These are phyloP conservation scores for Eimeria acervulina DNA, from an alignment of 169 alveolate species.

Conservation along the genomic window DNA sequence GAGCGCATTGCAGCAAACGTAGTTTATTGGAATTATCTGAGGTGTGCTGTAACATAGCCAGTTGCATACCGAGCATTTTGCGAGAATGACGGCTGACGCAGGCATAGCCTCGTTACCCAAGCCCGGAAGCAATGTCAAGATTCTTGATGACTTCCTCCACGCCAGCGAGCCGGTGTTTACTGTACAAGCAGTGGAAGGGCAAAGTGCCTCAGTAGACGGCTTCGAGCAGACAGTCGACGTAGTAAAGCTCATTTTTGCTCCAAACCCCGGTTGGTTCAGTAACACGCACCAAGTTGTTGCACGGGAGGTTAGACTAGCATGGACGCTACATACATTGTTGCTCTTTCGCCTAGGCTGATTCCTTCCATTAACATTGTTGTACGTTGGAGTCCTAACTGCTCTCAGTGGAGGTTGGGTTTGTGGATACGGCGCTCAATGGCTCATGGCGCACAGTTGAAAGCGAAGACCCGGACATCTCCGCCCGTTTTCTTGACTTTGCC, in stretches of 20 bases:
- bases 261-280: constrained; percentile 23
- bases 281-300: not conserved
- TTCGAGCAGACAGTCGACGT: constrained; percentile 13
- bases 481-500: constrained; percentile 50
- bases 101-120: not conserved
- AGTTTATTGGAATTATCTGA: not conserved
- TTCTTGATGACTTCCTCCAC: constrained; percentile 19
- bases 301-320: not conserved
- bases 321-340: too few species aligned
- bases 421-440: constrained; percentile 33
- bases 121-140: constrained; percentile 62
- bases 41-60: not conserved
- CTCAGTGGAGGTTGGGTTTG: constrained; percentile 64
- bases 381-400: not conserved
- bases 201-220: constrained; percentile 11
- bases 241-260: constrained; percentile 1
- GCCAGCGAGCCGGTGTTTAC: constrained; percentile 58
- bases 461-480: constrained; percentile 33
- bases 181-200: constrained; percentile 40
- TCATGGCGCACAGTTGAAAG: not conserved
- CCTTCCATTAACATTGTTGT: not conserved
- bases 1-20: not conserved
- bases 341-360: not conserved
- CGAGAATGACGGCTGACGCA: not conserved
- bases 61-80: not conserved